Conservation (phyloP, 2,329 filamentous ascomycete genomes). For the Phaeomoniella chlamydospora region DNA sequence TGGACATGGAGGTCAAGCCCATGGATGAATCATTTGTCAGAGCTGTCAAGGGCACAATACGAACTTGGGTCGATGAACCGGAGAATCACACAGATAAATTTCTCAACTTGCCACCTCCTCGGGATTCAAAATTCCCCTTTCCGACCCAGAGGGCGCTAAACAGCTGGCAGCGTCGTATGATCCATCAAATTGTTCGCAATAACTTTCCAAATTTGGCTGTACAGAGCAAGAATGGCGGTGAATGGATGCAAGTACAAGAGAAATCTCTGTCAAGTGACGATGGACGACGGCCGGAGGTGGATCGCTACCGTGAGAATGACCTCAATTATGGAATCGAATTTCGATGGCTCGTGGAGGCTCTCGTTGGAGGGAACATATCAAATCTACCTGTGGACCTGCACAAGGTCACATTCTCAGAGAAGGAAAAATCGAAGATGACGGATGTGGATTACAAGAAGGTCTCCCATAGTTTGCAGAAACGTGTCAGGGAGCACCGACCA, state of each 20-base stretch:
- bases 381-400: conserved; percentile 20
- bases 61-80: conserved; percentile 25
- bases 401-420: conserved; percentile 14
- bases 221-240: neutral
- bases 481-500: conserved; percentile 29
- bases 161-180: conserved; percentile 48
- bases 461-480: conserved; percentile 18
- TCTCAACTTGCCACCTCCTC: conserved; percentile 28
- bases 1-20: conserved; percentile 35
- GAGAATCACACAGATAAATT: conserved; percentile 15
- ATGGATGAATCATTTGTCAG: conserved; percentile 37
- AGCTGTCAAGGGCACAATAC: conserved; percentile 28
- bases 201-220: conserved; percentile 30
- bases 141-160: conserved; percentile 24
- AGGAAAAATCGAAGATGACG: conserved; percentile 24
- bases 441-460: conserved; percentile 23
- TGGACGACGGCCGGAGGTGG: conserved; percentile 13
- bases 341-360: conserved; percentile 31
- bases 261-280: conserved; percentile 19
- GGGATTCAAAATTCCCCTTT: conserved; percentile 6
- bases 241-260: conserved; percentile 15
- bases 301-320: conserved; percentile 13
- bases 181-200: conserved; percentile 51
- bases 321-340: conserved; percentile 24
- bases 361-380: conserved; percentile 25